Conservation (phyloP, 805 yeast species). For the Lipomyces spencermartinsiae region DNA sequence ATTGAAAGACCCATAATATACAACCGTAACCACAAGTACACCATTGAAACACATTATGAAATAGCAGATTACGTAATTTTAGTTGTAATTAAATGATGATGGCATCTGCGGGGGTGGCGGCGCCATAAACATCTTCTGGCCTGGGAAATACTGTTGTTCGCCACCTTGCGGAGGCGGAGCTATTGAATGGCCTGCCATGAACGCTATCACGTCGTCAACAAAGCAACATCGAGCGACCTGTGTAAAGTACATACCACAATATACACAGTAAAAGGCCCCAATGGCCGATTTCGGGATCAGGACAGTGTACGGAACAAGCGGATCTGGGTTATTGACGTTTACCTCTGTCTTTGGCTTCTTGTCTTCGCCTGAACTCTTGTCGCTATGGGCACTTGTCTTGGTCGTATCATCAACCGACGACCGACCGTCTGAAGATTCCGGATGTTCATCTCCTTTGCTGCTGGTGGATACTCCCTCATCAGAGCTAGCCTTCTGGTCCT, state of each 20-base stretch:
- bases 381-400: not conserved
- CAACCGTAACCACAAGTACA: not conserved
- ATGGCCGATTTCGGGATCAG: constrained; percentile 2
- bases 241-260: not conserved
- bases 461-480: not conserved
- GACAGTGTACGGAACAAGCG: constrained; percentile 9
- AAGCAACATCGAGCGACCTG: not conserved
- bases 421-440: not conserved
- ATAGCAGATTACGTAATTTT: not conserved
- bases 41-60: not conserved
- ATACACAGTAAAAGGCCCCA: not conserved
- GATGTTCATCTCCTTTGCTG: not conserved
- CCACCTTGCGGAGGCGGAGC: not conserved
- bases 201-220: not conserved
- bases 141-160: not conserved
- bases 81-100: not conserved
- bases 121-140: not conserved
- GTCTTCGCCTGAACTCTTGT: not conserved
- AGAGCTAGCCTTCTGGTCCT: not conserved
- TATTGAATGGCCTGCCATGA: constrained; percentile 7
- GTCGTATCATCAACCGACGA: not conserved
- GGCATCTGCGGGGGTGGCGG: not conserved
- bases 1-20: not conserved
- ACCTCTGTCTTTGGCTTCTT: not conserved
- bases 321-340: not conserved